Evolutionary conservation across 495 filamentous ascomycete genomes (phyloP).

Genomic region (Oleoguttula mirabilis): DNA sequence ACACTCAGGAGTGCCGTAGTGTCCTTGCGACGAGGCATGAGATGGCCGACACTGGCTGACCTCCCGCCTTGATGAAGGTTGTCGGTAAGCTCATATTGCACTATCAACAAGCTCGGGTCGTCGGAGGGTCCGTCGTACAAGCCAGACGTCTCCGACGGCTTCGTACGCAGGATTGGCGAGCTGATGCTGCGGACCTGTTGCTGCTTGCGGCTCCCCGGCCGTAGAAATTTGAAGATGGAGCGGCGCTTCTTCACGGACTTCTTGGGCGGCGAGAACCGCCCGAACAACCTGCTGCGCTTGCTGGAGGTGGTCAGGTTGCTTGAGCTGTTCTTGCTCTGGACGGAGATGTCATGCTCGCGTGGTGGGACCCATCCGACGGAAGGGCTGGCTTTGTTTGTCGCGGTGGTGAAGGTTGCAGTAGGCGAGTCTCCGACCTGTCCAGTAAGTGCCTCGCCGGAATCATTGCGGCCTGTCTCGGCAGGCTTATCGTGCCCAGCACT

Average conservation of each 20-base stretch:
- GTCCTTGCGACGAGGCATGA: neutral
- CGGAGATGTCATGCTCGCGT: no score
- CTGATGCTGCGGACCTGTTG: slow-evolving; percentile 16
- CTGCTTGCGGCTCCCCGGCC: slow-evolving; percentile 17
- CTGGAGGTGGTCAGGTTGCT: slow-evolving; percentile 8
- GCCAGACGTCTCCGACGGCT: neutral
- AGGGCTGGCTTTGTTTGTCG: no score
- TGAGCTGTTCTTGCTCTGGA: slow-evolving; percentile 7
- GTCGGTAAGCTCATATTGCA: slow-evolving; percentile 14
- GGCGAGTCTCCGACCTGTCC: no score
- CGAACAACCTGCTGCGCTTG: slow-evolving; percentile 10
- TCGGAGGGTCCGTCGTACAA: slow-evolving; percentile 12
- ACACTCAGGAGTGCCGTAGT: neutral
- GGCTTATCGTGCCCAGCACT: no score
- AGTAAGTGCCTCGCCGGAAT: no score
- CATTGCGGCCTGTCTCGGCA: no score
- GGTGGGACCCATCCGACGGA: no score
- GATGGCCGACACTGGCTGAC: slow-evolving; percentile 8
- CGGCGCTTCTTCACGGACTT: slow-evolving; percentile 14
- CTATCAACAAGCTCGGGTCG: slow-evolving; percentile 8
- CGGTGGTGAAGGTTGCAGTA: no score
- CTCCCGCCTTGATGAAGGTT: neutral
- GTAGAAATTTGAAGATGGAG: slow-evolving; percentile 21
- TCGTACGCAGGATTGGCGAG: slow-evolving; percentile 6
- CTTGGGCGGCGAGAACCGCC: slow-evolving; percentile 13